These are phyloP conservation scores for Otatea glauca DNA, from an alignment of 176 grass and related monocot species.

Conservation along the genomic window DNA sequence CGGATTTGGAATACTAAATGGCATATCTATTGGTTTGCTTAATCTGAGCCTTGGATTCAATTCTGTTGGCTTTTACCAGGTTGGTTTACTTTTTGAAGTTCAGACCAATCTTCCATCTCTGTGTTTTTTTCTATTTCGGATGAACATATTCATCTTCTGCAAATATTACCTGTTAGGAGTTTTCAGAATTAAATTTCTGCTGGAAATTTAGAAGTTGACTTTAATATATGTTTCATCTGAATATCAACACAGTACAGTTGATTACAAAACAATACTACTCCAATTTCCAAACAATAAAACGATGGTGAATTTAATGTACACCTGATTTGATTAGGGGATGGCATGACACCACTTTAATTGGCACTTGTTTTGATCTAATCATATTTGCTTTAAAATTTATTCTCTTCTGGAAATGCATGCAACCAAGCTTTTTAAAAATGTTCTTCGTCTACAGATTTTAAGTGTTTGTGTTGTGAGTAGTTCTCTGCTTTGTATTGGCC, in stretches of 20 bases:
- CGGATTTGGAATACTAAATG: slow-evolving; percentile 71
- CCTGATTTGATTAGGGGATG: background rate
- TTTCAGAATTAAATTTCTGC: background rate
- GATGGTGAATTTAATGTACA: background rate
- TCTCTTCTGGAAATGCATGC: background rate
- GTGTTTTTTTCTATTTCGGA: background rate
- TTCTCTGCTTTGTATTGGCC: background rate
- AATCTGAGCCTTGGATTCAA: slow-evolving; percentile 78
- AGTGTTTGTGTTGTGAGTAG: background rate
- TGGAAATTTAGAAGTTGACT: background rate
- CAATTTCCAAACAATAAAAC: background rate
- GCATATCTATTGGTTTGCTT: slow-evolving; percentile 70
- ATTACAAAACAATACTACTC: background rate
- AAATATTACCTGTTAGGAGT: background rate
- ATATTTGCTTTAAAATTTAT: background rate
- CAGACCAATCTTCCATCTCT: background rate
- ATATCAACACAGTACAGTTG: background rate
- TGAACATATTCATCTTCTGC: background rate
- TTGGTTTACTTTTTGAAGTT: slow-evolving; percentile 10
- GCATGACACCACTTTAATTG: background rate
- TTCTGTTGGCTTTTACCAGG: slow-evolving; percentile 80
- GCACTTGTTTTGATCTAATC: background rate
- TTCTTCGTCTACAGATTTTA: background rate
- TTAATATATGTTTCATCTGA: background rate
- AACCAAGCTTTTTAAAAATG: slow-evolving; percentile 12